These are phyloP conservation scores for Fusarium sp. DNA, from an alignment of 2,329 filamentous ascomycete genomes.

Conservation along the genomic window DNA sequence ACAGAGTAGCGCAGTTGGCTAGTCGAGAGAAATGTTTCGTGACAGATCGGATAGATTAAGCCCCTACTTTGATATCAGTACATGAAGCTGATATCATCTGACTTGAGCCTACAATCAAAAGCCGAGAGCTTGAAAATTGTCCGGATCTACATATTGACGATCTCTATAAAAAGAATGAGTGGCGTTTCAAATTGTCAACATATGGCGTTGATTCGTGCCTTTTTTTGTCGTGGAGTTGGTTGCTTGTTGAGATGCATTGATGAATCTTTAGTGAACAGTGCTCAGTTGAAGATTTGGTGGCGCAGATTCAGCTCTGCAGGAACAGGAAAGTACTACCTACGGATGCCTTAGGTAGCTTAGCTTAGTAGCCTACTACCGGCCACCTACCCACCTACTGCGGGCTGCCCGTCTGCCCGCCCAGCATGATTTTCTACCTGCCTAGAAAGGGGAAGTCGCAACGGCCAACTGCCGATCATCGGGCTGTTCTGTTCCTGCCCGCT, in stretches of 20 bases:
- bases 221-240: background rate
- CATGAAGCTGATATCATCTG: background rate
- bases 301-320: background rate
- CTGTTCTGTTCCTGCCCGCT: constrained; percentile 5
- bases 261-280: constrained; percentile 22
- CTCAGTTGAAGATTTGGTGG: constrained; percentile 22
- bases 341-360: no score
- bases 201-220: background rate
- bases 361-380: background rate
- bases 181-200: background rate
- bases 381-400: background rate
- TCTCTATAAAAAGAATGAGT: background rate
- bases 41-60: background rate
- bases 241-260: constrained; percentile 3
- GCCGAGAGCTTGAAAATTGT: background rate
- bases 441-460: constrained; percentile 32
- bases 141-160: background rate
- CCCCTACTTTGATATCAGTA: background rate
- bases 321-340: constrained; percentile 2
- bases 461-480: constrained; percentile 34
- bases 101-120: background rate
- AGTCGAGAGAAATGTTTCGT: background rate
- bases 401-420: background rate
- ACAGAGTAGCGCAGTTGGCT: background rate
- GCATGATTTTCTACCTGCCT: background rate